Base-by-base conservation (phyloP, 805 yeast genomes). In the Saturnispora bothae region DNA sequence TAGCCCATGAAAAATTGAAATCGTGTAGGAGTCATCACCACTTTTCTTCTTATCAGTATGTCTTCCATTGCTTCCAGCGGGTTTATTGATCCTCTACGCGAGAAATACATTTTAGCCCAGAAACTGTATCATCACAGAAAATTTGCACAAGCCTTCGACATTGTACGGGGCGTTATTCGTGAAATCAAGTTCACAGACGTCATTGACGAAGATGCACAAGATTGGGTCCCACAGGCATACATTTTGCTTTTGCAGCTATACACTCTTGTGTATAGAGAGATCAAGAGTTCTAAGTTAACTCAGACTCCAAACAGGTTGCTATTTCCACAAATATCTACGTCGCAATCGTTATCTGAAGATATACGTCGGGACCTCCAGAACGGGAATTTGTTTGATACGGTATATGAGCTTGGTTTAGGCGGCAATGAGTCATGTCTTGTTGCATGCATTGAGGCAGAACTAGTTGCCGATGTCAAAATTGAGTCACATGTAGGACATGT, bases 401-500 rank as follows among this genome's bases (percentile, higher is more conserved):
- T 37, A 15, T 37, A 31, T n/a, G 40, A 37, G 4, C 13, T 37
- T 10, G 17, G 21, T 12, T 21, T 37, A 13, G 34, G 28, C 19
- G 23, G 25, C 12, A 22, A 37, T 18, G 35, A 37, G 13, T 10
- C 16, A 16, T 31, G 34, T 21, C 12, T 37, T 3, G 12, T 14
- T 6, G 18, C 17, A 8, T 37, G 40, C 31, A 12, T 37, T 5
- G 35, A 26, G 15, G 14, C 15, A 12, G 40, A 37, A 17, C 21
- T 37, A 7, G 22, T 17, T 10, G 25, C 30, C 8, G 31, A 25
- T 7, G 34, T 37, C 5, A 31, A 37, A n/a, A 25, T 37, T 14
- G 40, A 37, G n/a, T n/a, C 31, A n/a, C 40, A 37, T n/a, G 13
- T 37, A 15, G 35, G 35, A n/a, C 35, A 37, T 19, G 31, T 37